phyloP scores from a whole-genome alignment of 352 stramenopile genomes.

The Globisporangium canariense region DNA sequence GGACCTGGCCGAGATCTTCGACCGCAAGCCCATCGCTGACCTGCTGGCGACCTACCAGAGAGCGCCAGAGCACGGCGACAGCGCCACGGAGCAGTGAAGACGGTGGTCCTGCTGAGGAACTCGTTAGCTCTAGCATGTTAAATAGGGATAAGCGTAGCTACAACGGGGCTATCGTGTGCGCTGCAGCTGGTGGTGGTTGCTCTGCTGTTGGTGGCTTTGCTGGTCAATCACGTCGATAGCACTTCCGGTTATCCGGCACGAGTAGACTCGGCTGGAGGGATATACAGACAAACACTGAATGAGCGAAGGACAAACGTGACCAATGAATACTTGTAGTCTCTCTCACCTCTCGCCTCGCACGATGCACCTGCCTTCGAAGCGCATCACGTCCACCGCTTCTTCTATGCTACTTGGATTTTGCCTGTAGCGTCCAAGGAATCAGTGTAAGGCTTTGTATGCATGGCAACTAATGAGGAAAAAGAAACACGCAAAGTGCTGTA shows the following conservation, averaged over 20 bases:
- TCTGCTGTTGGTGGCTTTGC: neutral
- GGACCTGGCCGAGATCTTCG: slow-evolving; percentile 42
- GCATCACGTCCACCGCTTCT: neutral
- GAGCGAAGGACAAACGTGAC: too few species aligned
- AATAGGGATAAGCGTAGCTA: neutral
- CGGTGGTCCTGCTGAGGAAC: neutral
- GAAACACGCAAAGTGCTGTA: too few species aligned
- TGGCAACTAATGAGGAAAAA: too few species aligned
- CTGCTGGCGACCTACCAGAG: slow-evolving; percentile 17
- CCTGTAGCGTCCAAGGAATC: neutral
- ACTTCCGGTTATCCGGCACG: slow-evolving; percentile 4
- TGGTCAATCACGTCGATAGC: slow-evolving; percentile 10
- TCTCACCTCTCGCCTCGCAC: slow-evolving; percentile 41
- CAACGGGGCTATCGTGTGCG: neutral
- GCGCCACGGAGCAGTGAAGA: neutral
- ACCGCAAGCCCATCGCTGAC: slow-evolving; percentile 28
- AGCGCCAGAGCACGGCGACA: slow-evolving; percentile 3
- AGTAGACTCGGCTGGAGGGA: slow-evolving; percentile 4
- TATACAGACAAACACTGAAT: neutral
- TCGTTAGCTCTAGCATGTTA: neutral
- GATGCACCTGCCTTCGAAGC: slow-evolving; percentile 51
- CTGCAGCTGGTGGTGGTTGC: neutral
- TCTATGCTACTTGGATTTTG: slow-evolving; percentile 3
- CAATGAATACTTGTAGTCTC: too few species aligned
- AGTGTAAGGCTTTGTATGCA: too few species aligned